These are phyloP conservation scores for Biscutella auriculata DNA, from an alignment of 441 rosid species.

Conservation along the genomic window DNA sequence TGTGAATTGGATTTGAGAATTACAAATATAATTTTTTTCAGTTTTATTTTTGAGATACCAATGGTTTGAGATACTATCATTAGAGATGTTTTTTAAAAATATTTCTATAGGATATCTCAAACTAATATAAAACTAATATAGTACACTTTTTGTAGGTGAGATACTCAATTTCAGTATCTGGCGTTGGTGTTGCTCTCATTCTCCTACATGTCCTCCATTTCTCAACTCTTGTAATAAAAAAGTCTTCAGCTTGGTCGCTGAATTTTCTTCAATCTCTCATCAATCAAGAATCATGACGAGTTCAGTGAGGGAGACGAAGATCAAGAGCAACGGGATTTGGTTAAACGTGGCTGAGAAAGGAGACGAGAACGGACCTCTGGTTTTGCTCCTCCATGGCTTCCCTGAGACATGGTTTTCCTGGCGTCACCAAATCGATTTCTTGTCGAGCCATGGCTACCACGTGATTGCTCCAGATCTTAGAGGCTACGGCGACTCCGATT, in stretches of 20 bases:
- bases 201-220: neutral
- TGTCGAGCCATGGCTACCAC: constrained; percentile 47
- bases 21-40: too few relatives aligned
- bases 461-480: constrained; percentile 62
- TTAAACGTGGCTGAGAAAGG: constrained; percentile 50
- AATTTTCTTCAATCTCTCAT: neutral
- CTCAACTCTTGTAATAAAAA: constrained; percentile 1
- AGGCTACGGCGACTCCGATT: constrained; percentile 50
- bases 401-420: constrained; percentile 68
- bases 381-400: constrained; percentile 62
- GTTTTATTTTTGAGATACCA: too few relatives aligned
- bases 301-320: constrained; percentile 29
- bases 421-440: constrained; percentile 53
- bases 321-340: constrained; percentile 49
- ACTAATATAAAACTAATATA: too few relatives aligned
- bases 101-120: too few relatives aligned
- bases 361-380: constrained; percentile 38
- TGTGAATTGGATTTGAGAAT: too few relatives aligned
- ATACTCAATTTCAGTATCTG: too few relatives aligned
- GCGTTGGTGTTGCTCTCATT: neutral
- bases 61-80: too few relatives aligned
- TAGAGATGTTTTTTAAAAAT: too few relatives aligned
- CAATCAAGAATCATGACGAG: constrained; percentile 7
- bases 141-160: too few relatives aligned
- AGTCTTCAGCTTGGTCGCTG: constrained; percentile 2